Conservation (phyloP, 352 stramenopile species). For the Peronospora farinosa region DNA sequence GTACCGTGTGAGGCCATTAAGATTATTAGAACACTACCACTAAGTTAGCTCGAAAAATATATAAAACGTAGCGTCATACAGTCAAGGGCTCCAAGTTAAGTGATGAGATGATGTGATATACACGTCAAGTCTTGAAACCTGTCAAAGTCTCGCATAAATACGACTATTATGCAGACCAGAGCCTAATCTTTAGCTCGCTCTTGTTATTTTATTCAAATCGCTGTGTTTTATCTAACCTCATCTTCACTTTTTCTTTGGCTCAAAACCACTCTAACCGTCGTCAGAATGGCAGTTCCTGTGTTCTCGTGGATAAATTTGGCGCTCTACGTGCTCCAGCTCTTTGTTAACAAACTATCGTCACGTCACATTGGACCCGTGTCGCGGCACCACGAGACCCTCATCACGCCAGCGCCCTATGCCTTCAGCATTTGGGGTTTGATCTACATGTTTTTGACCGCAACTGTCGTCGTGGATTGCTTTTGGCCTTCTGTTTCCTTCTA, state of each 20-base stretch:
- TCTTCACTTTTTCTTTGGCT: background rate
- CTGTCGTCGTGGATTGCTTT: constrained; percentile 60
- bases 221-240: constrained; percentile 5
- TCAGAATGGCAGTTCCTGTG: constrained; percentile 23
- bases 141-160: constrained; percentile 9
- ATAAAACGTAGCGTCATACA: constrained; percentile 7
- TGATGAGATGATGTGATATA: background rate
- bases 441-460: constrained; percentile 60
- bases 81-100: background rate
- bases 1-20: constrained; percentile 24
- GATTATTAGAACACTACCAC: constrained; percentile 7
- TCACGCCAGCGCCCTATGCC: constrained; percentile 66
- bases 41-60: constrained; percentile 13
- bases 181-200: background rate
- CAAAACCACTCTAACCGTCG: background rate
- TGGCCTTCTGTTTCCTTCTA: constrained; percentile 57
- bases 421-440: constrained; percentile 82
- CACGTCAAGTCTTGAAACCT: background rate
- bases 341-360: constrained; percentile 49
- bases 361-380: constrained; percentile 49
- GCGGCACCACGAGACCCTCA: constrained; percentile 56
- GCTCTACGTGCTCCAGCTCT: constrained; percentile 60
- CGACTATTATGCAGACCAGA: too few species aligned
- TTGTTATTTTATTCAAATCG: constrained; percentile 8
- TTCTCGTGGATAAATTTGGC: constrained; percentile 51